A percentile compares a stretch with the other conserved stretches of the same genome.
Evolutionary conservation across 768 basidiomycete species (phyloP).

Genomic region (Macrolepiota dolichaula): DNA sequence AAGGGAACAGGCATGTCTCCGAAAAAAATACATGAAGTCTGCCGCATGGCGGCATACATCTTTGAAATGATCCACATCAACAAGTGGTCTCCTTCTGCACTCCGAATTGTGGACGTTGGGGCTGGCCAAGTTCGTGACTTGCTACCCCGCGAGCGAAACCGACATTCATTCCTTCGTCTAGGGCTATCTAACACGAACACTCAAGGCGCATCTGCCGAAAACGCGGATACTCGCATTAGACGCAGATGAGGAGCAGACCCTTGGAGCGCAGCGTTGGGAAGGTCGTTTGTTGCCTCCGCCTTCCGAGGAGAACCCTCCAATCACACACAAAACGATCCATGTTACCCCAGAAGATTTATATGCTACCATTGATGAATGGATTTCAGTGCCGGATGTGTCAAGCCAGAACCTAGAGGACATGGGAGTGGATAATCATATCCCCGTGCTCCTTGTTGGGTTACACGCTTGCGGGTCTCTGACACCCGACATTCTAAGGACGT

Average conservation of each 20-base stretch:
- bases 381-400: conserved; percentile 19
- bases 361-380: conserved; percentile 50
- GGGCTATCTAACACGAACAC: conserved; percentile 63
- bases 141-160: background rate
- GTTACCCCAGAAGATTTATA: conserved; percentile 49
- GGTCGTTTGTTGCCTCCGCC: conserved; percentile 17
- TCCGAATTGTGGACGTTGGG: conserved; percentile 67
- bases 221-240: conserved; percentile 66
- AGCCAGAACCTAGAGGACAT: background rate
- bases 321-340: conserved; percentile 55
- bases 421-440: conserved; percentile 20
- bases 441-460: conserved; percentile 63
- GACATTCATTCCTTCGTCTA: background rate
- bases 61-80: conserved; percentile 29
- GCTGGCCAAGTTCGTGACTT: conserved; percentile 57
- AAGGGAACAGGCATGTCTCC: conserved; percentile 57
- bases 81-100: conserved; percentile 12
- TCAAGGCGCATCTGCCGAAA: conserved; percentile 28
- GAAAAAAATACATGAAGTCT: conserved; percentile 74
- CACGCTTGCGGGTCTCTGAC: conserved; percentile 79
- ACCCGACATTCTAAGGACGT: conserved; percentile 59
- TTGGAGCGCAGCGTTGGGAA: conserved; percentile 51
- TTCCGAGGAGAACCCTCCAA: conserved; percentile 24
- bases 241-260: conserved; percentile 52
- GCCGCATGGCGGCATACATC: conserved; percentile 58